Evolutionary conservation across 1,284 basidiomycete species (phyloP).

Genomic region (Papiliotrema flavescens): DNA sequence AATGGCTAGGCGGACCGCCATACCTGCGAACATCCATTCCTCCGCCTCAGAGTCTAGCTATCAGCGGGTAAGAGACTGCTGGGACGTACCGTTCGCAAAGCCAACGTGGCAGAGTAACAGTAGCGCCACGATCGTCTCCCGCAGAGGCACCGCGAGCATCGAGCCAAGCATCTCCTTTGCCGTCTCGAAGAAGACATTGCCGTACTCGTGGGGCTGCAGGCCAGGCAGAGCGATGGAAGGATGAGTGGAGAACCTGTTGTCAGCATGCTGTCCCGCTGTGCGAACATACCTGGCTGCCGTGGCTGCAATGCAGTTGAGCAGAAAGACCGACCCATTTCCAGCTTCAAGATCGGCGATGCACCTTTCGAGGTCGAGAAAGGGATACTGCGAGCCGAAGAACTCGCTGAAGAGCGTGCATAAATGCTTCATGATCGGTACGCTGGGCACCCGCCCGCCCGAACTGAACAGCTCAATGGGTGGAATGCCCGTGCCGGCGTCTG

Average conservation of each 20-base stretch:
- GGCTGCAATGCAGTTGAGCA: slow-evolving; percentile 27
- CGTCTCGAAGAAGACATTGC: slow-evolving; percentile 25
- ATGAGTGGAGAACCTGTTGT: slow-evolving; percentile 24
- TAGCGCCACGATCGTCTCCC: slow-evolving; percentile 29
- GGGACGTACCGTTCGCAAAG: slow-evolving; percentile 24
- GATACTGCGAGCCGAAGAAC: slow-evolving; percentile 32
- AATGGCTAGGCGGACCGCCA: slow-evolving; percentile 31
- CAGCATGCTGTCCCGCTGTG: not conserved
- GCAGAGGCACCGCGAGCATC: slow-evolving; percentile 27
- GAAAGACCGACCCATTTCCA: slow-evolving; percentile 24
- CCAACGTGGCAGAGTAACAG: slow-evolving; percentile 25
- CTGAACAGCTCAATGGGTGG: not conserved
- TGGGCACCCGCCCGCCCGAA: not conserved
- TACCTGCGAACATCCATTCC: slow-evolving; percentile 32
- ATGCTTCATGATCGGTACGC: slow-evolving; percentile 23
- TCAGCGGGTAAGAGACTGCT: not conserved
- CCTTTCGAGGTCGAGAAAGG: slow-evolving; percentile 16
- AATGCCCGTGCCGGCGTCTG: not conserved
- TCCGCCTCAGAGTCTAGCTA: slow-evolving; percentile 30
- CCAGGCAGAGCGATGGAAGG: slow-evolving; percentile 26
- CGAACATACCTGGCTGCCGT: slow-evolving; percentile 26
- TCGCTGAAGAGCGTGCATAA: slow-evolving; percentile 25
- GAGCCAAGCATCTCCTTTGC: slow-evolving; percentile 29
- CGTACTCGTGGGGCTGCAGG: slow-evolving; percentile 30
- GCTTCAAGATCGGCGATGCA: slow-evolving; percentile 16